Evolutionary conservation across 176 grass and related monocot genomes (phyloP), one percentile per base, ranked within the genome.

Genomic region (Ensete glaucum): DNA sequence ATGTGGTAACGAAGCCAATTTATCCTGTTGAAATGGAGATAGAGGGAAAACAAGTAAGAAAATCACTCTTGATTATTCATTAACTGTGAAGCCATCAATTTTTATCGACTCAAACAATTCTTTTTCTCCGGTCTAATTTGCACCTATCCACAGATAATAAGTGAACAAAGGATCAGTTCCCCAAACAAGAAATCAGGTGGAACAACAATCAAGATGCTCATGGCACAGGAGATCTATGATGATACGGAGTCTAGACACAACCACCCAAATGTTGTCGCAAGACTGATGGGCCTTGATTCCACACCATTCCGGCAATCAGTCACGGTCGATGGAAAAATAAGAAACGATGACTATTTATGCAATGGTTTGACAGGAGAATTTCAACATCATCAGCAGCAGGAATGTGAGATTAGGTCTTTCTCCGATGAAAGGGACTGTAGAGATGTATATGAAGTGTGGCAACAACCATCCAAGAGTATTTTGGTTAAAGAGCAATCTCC

Each of bases 211-310:
- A 99, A 89, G 79, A 86, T 85, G 88, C 88, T 91, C 50, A 91
- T 99, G 65, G 88, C 89, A 79, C 82, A 88, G 82, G 95, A 94
- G 76, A 99, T 99, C 90, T 87, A 84, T 88, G 86, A 78, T 86
- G 84, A 91, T 84, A 83, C 79, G 56, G 16, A 62, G 13, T 79
- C 78, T 14, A 86, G 88, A 15, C 84, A 87, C 11, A 86, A 89
- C 67, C 81, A 90, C 7, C 73, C 86, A 64, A 94, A 86, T 88
- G 90, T 89, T 64, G 80, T 99, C 52, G 95, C 95, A 26, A 88
- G 78, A 84, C 72, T 99, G 76, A 99, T 99, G 95, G 95, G 95
- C 26, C 88, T 99, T 11, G 84, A 89, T 77, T 79, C 85, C 21
- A 57, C 82, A 51, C 86, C 90, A 2, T 26, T 52, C 55, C 84